A percentile compares a stretch with the other conserved stretches of the same genome.
Evolutionary conservation across 805 yeast species (phyloP).

Genomic region (Lachancea kluyveri): DNA sequence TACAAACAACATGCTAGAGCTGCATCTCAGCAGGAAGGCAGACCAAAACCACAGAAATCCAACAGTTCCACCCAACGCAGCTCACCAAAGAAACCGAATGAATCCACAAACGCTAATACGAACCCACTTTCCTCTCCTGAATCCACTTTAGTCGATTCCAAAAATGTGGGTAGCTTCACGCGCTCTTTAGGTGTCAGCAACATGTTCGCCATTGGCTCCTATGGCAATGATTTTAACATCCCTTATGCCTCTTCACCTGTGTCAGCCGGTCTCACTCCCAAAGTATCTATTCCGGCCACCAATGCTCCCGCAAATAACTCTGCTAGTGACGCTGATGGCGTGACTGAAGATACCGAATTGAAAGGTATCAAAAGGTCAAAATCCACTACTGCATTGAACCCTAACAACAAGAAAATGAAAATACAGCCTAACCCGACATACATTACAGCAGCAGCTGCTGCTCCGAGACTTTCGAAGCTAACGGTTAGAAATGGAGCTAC

Average conservation of each 20-base stretch:
- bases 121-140: conserved; percentile 20
- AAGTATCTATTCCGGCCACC: background rate
- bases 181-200: conserved; percentile 5
- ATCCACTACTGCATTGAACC: conserved; percentile 2
- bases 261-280: conserved; percentile 46
- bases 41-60: conserved; percentile 5
- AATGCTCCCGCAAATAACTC: background rate
- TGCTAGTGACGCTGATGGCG: background rate
- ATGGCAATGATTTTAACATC: conserved; percentile 33
- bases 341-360: background rate
- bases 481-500: conserved; percentile 21
- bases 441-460: conserved; percentile 75
- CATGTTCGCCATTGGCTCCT: conserved; percentile 7
- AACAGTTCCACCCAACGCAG: too few relatives aligned
- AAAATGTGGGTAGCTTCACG: conserved; percentile 1
- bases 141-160: conserved; percentile 28
- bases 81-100: conserved; percentile 7
- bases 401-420: conserved; percentile 1
- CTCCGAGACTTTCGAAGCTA: conserved; percentile 69
- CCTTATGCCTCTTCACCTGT: conserved; percentile 77
- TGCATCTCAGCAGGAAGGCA: conserved; percentile 27
- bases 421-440: conserved; percentile 16
- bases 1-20: conserved; percentile 66
- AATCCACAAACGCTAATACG: conserved; percentile 5
- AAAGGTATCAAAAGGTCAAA: background rate